Base-by-base conservation (phyloP, 257 asterid species). In the Nicotiana tomentosiformis region DNA sequence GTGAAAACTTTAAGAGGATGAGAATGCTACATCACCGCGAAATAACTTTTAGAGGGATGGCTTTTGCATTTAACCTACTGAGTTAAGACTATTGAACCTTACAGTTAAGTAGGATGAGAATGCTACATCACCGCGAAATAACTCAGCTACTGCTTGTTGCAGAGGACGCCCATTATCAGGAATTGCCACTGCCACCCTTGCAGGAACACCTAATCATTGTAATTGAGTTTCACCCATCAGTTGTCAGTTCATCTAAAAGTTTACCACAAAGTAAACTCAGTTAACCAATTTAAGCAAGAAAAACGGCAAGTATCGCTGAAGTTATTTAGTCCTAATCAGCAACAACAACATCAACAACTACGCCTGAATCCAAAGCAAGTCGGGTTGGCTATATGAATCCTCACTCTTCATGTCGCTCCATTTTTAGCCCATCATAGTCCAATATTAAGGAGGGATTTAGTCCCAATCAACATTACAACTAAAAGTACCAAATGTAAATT, bases 71-170 rank as follows among this genome's bases (percentile, higher is more conserved):
- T 46, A 46, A 46, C 23, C 39, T 23, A 23, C 33, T 6, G 57
- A 32, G 14, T 49, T 57, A 81, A 84, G 61, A 78, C 35, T 78
- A 51, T 70, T 20, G 90, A 80, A 18, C 56, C 93, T 90, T 93
- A 95, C 99, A 85, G 93, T 88, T 70, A 93, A 86, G 83, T 89
- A 90, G 57, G 96, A 87, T 39, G 94, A 86, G 83, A 93, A 79
- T 55, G 94, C 89, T 33, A 29, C 32, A 77, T 90, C 86, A 58
- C 85, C 86, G 81, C 87, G 85, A 84, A 92, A 87, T 62, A 91
- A 80, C 84, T 91, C 90, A 66, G 84, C 88, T 69, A 90, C 77
- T 77, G 88, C 79, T 81, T 89, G 88, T 29, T 89, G 89, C 82
- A 88, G 69, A 70, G 94, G 85, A 74, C 90, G 89, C 68, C 90